Conservation (phyloP, 1,284 basidiomycete genomes). For the Stygiomarasmius scandens region DNA sequence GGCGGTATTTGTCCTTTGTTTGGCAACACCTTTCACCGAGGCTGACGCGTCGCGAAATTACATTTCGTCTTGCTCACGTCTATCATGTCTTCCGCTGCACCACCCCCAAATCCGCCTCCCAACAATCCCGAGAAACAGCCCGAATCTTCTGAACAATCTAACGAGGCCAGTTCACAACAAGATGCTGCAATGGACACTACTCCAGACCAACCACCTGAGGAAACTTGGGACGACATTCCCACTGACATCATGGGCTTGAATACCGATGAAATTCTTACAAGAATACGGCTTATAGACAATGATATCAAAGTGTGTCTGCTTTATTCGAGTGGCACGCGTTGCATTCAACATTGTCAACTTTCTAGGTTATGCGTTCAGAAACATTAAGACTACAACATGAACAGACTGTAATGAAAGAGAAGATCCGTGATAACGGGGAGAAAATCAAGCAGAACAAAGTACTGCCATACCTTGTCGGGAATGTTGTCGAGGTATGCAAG, state of each 20-base stretch:
- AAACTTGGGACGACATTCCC: constrained; percentile 83
- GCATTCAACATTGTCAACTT: constrained; percentile 7
- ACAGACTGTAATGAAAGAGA: constrained; percentile 95
- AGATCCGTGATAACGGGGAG: constrained; percentile 97
- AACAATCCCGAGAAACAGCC: constrained; percentile 54
- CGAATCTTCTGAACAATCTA: constrained; percentile 38
- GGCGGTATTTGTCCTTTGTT: constrained; percentile 38
- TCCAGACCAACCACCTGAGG: constrained; percentile 68
- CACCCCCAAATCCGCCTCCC: constrained; percentile 57
- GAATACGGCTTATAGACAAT: constrained; percentile 90
- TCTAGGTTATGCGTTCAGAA: constrained; percentile 93
- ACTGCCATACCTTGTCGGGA: constrained; percentile 95
- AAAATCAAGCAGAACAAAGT: constrained; percentile 99
- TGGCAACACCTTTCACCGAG: constrained; percentile 24
- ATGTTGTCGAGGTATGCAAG: constrained; percentile 84
- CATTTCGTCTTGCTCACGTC: constrained; percentile 14
- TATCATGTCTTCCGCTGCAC: constrained; percentile 67
- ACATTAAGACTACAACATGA: constrained; percentile 91
- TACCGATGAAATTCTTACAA: constrained; percentile 84
- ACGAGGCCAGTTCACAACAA: constrained; percentile 35
- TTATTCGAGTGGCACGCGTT: neutral
- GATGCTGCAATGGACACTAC: constrained; percentile 70
- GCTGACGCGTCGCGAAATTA: constrained; percentile 41
- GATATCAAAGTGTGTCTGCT: constrained; percentile 77
- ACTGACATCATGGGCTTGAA: constrained; percentile 74